Evolutionary conservation across 805 yeast species (phyloP), one percentile per base, ranked within the genome.

Genomic region (Isabelozyma rhagii): DNA sequence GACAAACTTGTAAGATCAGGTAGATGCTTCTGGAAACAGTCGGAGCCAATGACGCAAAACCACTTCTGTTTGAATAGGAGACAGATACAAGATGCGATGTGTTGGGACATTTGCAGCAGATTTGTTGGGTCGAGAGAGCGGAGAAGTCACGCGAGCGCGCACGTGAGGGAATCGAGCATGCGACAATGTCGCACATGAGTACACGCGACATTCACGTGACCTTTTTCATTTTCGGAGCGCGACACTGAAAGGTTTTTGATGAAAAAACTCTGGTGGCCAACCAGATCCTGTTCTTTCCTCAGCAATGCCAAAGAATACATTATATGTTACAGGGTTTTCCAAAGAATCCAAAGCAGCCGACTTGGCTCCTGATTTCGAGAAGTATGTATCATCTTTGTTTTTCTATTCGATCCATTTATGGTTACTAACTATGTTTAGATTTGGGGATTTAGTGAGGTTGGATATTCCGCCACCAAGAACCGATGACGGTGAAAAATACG

Each of bases 391-490:
- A 18, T 28, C 46, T 43, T 46, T 17, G 43, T 43, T 43, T 31
- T 34, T 39, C 38, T 15, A 28, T 40, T 45, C 49, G 48, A n/a
- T 47, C 51, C 38, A 13, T 40, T 13, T 9, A 40, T 15, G 43
- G 5, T 15, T 14, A 48, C 39, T 46, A 36, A 47, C 48, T 40
- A 27, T 40, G 42, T 21, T 44, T 44, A 81, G 85, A 62, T 79
- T 57, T 54, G 88, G 87, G 45, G 76, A 74, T 55, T 68, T 83
- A 42, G 79, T 80, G 45, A 74, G 84, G 65, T 78, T 83, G 46
- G 84, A 79, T 54, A 79, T 83, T 44, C 82, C 86, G 41, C 87
- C 87, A 48, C 84, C 86, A 51, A 77, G 82, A 64, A 72, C 78
- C 28, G 77, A 77, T 49, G 84, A 80, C 55, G 82, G 83, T 40